These are phyloP conservation scores for Trichosporon sp. DNA, from an alignment of 1,284 basidiomycete species.

Conservation along the genomic window DNA sequence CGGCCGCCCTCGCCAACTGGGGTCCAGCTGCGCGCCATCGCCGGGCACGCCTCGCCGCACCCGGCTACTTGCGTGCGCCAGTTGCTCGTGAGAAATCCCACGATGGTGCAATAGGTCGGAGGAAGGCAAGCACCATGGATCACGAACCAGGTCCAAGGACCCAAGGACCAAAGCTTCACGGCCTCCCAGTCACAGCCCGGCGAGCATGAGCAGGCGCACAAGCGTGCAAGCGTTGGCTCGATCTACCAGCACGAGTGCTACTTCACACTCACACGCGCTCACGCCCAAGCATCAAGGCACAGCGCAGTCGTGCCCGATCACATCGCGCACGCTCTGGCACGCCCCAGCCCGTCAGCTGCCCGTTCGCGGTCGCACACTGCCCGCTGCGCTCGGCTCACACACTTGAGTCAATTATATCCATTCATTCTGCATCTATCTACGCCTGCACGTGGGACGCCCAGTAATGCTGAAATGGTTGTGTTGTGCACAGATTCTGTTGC, in stretches of 20 bases:
- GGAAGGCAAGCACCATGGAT: too few species aligned
- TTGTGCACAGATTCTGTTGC: conserved; percentile 4
- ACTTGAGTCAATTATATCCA: neutral
- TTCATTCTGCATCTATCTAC: conserved; percentile 1
- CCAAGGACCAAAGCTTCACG: neutral
- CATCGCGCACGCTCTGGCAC: neutral
- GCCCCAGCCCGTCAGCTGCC: too few species aligned
- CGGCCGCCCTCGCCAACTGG: too few species aligned
- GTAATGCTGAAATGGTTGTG: neutral
- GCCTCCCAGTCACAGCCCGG: too few species aligned
- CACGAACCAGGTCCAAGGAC: neutral
- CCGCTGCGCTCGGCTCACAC: neutral
- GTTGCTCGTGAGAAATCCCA: neutral
- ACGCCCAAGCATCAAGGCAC: too few species aligned
- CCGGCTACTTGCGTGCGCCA: neutral
- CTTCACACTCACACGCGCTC: neutral
- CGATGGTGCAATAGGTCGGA: neutral
- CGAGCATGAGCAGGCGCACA: too few species aligned
- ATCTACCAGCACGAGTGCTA: too few species aligned
- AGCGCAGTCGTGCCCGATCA: neutral
- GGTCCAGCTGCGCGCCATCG: too few species aligned
- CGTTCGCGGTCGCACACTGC: too few species aligned
- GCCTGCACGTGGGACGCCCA: neutral
- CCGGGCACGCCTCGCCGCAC: too few species aligned
- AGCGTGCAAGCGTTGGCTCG: too few species aligned